Base-by-base conservation (phyloP, 2,329 filamentous ascomycete species). In the Tolypocladium nubicola region DNA sequence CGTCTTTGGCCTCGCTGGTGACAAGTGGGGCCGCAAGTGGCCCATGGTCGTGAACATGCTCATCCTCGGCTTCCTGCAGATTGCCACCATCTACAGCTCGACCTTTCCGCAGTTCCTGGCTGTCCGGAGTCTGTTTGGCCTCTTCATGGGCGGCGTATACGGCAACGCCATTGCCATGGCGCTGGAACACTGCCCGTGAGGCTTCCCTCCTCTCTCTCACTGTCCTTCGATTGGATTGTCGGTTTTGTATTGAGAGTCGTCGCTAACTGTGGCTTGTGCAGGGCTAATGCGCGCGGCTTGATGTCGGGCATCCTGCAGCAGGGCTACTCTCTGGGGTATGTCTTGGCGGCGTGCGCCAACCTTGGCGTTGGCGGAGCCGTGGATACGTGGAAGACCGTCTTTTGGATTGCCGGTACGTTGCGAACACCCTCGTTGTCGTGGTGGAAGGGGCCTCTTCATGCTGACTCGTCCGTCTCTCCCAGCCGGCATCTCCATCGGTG, bases 231-330 rank as follows among this genome's bases (percentile, higher is more conserved):
- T 45, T 13, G 3, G 43, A n/a, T 0, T 47, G 14, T 3, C 7
- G 23, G 23, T 1, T 9, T 19, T 47, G 23, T 19, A 10, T 43
- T 33, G 33, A n/a, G 57, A 58, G 56, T 58, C 21, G 53, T 52
- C 55, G 63, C 61, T 62, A 58, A 52, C 59, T 60, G 55, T 57
- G 54, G 60, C 65, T 62, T 63, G 47, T 58, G 57, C 61, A 80
- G 79, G 57, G 71, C 75, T 52, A 83, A 88, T 57, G 85, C 88
- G 9, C 80, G 89, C 68, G 90, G 90, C 63, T 76, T 94, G 41
- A 89, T 94, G 81, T 89, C 86, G 16, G 90, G 89, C 56, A 88
- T 94, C 54, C 73, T 93, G 21, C 90, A 94, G 66, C 88, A 91
- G 70, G 90, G 89, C 2, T 92, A 91, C 68, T 87, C 87, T 0